Evolutionary conservation across 306 rosid genomes (phyloP).

Genomic region (Lathyrus aphaca): DNA sequence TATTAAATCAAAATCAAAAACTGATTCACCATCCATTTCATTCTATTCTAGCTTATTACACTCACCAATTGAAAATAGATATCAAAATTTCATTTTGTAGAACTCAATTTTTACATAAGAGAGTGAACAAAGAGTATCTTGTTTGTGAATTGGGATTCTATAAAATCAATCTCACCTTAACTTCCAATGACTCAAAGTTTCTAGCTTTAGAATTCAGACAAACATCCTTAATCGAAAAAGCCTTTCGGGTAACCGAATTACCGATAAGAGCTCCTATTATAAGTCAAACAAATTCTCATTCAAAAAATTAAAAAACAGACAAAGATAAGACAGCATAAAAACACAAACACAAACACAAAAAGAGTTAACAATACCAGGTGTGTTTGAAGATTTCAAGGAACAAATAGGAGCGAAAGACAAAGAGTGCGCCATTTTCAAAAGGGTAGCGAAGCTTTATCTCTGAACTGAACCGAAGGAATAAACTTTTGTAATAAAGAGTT

Average conservation of each 20-base stretch:
- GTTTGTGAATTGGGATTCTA: neutral
- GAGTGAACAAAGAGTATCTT: neutral
- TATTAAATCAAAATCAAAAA: conserved; percentile 33
- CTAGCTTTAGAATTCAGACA: conserved; percentile 61
- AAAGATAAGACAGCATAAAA: conserved; percentile 9
- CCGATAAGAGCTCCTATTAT: conserved; percentile 49
- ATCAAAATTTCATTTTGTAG: conserved; percentile 9
- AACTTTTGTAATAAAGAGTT: conserved; percentile 25
- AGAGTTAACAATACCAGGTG: conserved; percentile 54
- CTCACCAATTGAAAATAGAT: neutral
- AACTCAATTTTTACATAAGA: neutral
- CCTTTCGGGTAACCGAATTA: conserved; percentile 54
- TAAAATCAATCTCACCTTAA: conserved; percentile 63
- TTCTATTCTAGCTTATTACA: conserved; percentile 3
- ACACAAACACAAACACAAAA: neutral
- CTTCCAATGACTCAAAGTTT: conserved; percentile 63
- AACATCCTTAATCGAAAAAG: conserved; percentile 55
- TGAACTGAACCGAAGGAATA: conserved; percentile 28
- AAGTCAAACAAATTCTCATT: conserved; percentile 28
- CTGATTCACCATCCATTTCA: conserved; percentile 8
- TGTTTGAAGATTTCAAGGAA: conserved; percentile 68
- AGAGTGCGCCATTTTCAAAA: conserved; percentile 65
- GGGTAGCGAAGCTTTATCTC: conserved; percentile 29
- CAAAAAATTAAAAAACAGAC: neutral
- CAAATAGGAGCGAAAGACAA: conserved; percentile 54